Evolutionary conservation across 2,329 filamentous ascomycete genomes (phyloP).

Genomic region (Byssochlamys sp.): DNA sequence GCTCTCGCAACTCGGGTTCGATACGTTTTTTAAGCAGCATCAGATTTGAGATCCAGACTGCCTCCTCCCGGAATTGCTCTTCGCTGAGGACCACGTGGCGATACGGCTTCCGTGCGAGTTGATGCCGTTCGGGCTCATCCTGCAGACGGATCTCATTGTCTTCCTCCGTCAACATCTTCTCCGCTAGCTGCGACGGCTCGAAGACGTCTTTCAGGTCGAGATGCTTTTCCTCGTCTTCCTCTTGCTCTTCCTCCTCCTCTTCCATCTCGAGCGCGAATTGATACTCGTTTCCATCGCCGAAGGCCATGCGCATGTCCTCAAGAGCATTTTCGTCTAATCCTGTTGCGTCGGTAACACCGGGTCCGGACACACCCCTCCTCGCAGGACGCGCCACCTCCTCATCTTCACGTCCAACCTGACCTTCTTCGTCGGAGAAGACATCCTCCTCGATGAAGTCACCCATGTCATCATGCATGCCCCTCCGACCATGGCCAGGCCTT

Average conservation of each 20-base stretch:
- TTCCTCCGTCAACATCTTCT: slow-evolving; percentile 89
- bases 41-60: slow-evolving; percentile 80
- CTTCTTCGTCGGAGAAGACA: slow-evolving; percentile 75
- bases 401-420: slow-evolving; percentile 68
- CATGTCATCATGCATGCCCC: slow-evolving; percentile 65
- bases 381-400: slow-evolving; percentile 76
- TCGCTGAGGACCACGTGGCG: slow-evolving; percentile 68
- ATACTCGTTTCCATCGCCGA: slow-evolving; percentile 91
- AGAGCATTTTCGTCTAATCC: slow-evolving; percentile 85
- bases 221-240: slow-evolving; percentile 67
- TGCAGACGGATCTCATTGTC: slow-evolving; percentile 82
- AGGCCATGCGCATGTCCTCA: slow-evolving; percentile 92
- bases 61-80: slow-evolving; percentile 82
- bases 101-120: slow-evolving; percentile 82
- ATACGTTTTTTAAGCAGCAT: slow-evolving; percentile 81
- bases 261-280: slow-evolving; percentile 87
- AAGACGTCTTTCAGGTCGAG: slow-evolving; percentile 96
- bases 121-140: slow-evolving; percentile 89
- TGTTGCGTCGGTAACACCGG: slow-evolving; percentile 64
- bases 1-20: slow-evolving; percentile 60
- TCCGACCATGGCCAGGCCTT: slow-evolving; percentile 36
- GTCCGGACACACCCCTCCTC: slow-evolving; percentile 56
- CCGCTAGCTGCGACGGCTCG: slow-evolving; percentile 85
- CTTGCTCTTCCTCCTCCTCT: slow-evolving; percentile 69
- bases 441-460: slow-evolving; percentile 97